Percentiles rank a stretch among this genome's conserved stretches.
Evolutionary conservation across 2,329 filamentous ascomycete genomes (phyloP).

Genomic region (Aspergillus sp.): DNA sequence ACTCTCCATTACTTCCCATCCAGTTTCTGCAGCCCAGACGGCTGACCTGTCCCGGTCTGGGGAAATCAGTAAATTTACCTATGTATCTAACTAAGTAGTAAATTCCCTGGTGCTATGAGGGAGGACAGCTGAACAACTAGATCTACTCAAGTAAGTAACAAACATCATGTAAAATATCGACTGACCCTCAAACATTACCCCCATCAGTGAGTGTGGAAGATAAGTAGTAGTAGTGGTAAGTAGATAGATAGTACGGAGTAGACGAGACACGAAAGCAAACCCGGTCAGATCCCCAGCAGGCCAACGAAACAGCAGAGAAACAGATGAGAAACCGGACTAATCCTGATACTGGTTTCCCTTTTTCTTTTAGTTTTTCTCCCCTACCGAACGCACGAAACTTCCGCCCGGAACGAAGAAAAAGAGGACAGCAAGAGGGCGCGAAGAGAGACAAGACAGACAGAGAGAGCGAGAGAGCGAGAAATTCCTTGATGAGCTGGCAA

Average conservation of each 20-base stretch:
- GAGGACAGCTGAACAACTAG: too few relatives aligned
- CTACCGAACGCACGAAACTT: not conserved
- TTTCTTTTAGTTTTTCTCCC: not conserved
- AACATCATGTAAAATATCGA: too few relatives aligned
- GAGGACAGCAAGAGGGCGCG: not conserved
- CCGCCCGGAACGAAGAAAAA: not conserved
- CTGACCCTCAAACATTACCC: too few relatives aligned
- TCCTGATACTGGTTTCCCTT: not conserved
- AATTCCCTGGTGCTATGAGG: too few relatives aligned
- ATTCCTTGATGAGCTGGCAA: slow-evolving; percentile 28
- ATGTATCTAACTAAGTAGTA: too few relatives aligned
- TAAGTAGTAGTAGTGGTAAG: too few relatives aligned
- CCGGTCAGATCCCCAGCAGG: not conserved
- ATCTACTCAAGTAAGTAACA: too few relatives aligned
- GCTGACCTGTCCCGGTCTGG: too few relatives aligned
- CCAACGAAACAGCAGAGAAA: not conserved
- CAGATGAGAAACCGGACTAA: not conserved
- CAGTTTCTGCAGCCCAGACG: not conserved
- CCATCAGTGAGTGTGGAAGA: not conserved
- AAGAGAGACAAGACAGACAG: not conserved
- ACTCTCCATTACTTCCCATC: not conserved
- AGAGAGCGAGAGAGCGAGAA: not conserved
- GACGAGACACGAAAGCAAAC: not conserved
- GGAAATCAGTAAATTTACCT: too few relatives aligned
- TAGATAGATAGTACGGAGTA: not conserved